Conservation (phyloP, 805 yeast species). For the Naumovozyma baii region DNA sequence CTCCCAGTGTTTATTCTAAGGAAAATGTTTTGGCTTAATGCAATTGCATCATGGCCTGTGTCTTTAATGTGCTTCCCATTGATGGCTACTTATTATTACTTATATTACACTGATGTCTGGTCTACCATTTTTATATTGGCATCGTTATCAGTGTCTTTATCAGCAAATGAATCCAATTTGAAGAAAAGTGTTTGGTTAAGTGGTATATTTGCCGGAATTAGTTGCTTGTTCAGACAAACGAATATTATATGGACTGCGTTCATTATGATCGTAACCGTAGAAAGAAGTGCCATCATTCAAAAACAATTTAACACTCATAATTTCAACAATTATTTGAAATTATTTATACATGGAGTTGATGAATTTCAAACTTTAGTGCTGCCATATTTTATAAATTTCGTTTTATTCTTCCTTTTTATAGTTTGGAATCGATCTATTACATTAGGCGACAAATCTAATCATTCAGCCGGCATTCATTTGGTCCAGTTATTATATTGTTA, state of each 20-base stretch:
- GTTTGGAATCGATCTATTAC: slow-evolving; percentile 73
- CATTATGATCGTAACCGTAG: slow-evolving; percentile 45
- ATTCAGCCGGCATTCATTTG: slow-evolving; percentile 56
- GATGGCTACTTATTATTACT: slow-evolving; percentile 57
- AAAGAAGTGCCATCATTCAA: slow-evolving; percentile 37
- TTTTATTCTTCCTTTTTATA: slow-evolving; percentile 48
- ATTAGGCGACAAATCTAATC: slow-evolving; percentile 86
- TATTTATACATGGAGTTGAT: slow-evolving; percentile 30
- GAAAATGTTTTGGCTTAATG: slow-evolving; percentile 33
- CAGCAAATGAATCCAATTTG: slow-evolving; percentile 29
- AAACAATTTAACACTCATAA: slow-evolving; percentile 32
- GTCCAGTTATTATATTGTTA: slow-evolving; percentile 78
- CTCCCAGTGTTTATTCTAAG: slow-evolving; percentile 41
- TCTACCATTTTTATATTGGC: slow-evolving; percentile 58
- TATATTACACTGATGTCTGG: slow-evolving; percentile 94
- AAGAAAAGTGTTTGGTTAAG: slow-evolving; percentile 34
- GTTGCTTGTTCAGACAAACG: slow-evolving; percentile 80
- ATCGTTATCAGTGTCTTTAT: slow-evolving; percentile 41
- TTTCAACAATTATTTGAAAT: slow-evolving; percentile 33
- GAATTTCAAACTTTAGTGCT: slow-evolving; percentile 28
- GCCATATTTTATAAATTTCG: slow-evolving; percentile 48
- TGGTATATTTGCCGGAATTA: slow-evolving; percentile 47
- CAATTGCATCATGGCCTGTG: slow-evolving; percentile 36
- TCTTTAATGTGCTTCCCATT: slow-evolving; percentile 54
- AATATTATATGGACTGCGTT: slow-evolving; percentile 80